phyloP scores from a whole-genome alignment of 1,284 basidiomycete species.

The Calocybe gambosa region DNA sequence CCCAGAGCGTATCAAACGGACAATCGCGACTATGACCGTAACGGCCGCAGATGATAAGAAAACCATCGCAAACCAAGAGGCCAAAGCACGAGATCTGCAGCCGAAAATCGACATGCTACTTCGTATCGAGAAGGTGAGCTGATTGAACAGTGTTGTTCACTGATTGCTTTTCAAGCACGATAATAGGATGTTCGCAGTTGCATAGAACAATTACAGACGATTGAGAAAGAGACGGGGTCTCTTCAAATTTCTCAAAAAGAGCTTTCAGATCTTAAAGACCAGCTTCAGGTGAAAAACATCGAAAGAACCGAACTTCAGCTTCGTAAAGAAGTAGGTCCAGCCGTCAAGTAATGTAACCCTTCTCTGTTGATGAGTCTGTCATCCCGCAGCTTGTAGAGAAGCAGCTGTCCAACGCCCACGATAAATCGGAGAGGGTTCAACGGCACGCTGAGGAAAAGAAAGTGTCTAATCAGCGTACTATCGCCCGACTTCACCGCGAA shows the following conservation, averaged over 20 bases:
- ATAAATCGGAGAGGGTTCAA: slow-evolving; percentile 71
- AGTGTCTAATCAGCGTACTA: slow-evolving; percentile 56
- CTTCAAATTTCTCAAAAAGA: slow-evolving; percentile 61
- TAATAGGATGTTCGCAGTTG: slow-evolving; percentile 60
- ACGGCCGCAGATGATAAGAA: slow-evolving; percentile 59
- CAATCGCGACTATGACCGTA: slow-evolving; percentile 65
- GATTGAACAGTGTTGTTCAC: neutral
- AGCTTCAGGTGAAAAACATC: slow-evolving; percentile 63
- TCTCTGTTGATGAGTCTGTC: neutral
- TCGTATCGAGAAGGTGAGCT: slow-evolving; percentile 65
- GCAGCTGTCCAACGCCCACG: slow-evolving; percentile 69
- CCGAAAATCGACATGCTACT: slow-evolving; percentile 64
- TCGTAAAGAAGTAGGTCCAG: slow-evolving; percentile 52
- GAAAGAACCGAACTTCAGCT: slow-evolving; percentile 64
- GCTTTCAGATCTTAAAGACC: slow-evolving; percentile 56
- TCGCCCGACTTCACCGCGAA: slow-evolving; percentile 67
- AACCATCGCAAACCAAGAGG: slow-evolving; percentile 53
- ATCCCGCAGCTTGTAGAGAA: slow-evolving; percentile 59
- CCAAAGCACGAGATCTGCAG: slow-evolving; percentile 70
- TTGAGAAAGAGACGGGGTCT: slow-evolving; percentile 62
- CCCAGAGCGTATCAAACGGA: slow-evolving; percentile 78
- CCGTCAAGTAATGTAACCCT: neutral
- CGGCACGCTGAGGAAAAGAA: slow-evolving; percentile 72
- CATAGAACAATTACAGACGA: slow-evolving; percentile 62
- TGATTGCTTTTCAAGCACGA: neutral